Evolutionary conservation across 495 filamentous ascomycete genomes (phyloP).

Genomic region (Platismatia glauca): DNA sequence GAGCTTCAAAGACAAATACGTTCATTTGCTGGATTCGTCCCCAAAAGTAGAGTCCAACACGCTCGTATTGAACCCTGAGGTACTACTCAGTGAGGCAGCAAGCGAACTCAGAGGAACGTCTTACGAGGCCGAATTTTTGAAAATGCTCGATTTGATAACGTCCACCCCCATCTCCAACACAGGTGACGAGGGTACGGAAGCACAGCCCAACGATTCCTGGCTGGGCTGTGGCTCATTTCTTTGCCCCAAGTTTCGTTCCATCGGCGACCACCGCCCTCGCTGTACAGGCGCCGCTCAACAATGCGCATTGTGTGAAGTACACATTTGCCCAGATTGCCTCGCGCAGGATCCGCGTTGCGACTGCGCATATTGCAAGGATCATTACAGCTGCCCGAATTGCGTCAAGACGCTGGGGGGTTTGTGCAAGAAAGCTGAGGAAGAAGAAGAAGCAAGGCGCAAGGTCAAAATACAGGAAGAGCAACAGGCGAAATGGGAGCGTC

Average conservation of each 20-base stretch:
- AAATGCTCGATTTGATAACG: slow-evolving; percentile 18
- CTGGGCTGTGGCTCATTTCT: slow-evolving; percentile 51
- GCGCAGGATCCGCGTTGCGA: slow-evolving; percentile 39
- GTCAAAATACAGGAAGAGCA: slow-evolving; percentile 20
- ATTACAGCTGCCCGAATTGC: slow-evolving; percentile 49
- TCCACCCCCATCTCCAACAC: slow-evolving; percentile 11
- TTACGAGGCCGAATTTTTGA: slow-evolving; percentile 8
- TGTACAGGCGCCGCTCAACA: slow-evolving; percentile 43
- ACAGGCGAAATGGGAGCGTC: slow-evolving; percentile 16
- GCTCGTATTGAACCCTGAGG: neutral
- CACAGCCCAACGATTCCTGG: slow-evolving; percentile 38
- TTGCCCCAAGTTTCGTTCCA: slow-evolving; percentile 42
- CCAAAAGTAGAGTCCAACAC: neutral
- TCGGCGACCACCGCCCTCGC: slow-evolving; percentile 43
- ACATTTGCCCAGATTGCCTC: slow-evolving; percentile 49
- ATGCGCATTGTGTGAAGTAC: slow-evolving; percentile 46
- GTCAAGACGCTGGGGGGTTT: slow-evolving; percentile 32
- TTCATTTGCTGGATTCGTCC: neutral
- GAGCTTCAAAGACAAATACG: slow-evolving; percentile 1
- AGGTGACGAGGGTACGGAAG: slow-evolving; percentile 10
- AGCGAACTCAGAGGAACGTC: slow-evolving; percentile 8
- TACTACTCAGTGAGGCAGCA: neutral
- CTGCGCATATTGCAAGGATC: slow-evolving; percentile 45
- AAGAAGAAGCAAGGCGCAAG: slow-evolving; percentile 28
- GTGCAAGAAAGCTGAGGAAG: slow-evolving; percentile 38